Evolutionary conservation across 2,329 filamentous ascomycete genomes (phyloP).

Genomic region (Emergomyces africanus): DNA sequence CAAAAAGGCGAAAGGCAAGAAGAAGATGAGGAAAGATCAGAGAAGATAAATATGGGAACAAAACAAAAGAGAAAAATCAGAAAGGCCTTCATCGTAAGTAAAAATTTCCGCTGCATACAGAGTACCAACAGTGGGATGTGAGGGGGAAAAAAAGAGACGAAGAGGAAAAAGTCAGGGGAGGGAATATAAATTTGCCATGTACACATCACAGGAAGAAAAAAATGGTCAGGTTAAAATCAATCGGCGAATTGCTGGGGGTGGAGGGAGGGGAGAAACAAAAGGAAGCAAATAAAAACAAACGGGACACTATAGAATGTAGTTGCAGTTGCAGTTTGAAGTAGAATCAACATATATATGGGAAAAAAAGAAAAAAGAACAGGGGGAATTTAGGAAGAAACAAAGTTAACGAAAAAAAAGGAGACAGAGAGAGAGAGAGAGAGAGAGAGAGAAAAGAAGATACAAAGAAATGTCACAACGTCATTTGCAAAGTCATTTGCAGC

Average conservation of each 20-base stretch:
- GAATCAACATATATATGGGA: not conserved
- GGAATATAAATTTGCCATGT: not conserved
- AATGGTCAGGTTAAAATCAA: not conserved
- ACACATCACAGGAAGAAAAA: not conserved
- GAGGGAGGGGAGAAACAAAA: constrained; percentile 13
- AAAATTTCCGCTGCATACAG: too few relatives aligned
- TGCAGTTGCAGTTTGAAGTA: not conserved
- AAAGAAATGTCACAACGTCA: constrained; percentile 19
- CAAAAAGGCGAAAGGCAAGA: not conserved
- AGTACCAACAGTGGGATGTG: not conserved
- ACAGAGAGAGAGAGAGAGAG: constrained; percentile 10
- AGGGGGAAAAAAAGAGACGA: constrained; percentile 10
- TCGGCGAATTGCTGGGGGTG: constrained; percentile 9
- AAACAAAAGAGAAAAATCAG: not conserved
- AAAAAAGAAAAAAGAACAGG: too few relatives aligned
- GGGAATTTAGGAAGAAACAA: constrained; percentile 6
- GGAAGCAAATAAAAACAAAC: not conserved
- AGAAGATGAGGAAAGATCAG: not conserved
- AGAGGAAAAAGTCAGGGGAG: constrained; percentile 9
- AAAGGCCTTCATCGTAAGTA: constrained; percentile 15
- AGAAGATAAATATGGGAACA: too few relatives aligned
- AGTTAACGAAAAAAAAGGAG: constrained; percentile 12
- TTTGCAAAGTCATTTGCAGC: constrained; percentile 16
- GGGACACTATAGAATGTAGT: not conserved
- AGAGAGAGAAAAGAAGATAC: constrained; percentile 13